phyloP scores from a whole-genome alignment of 768 basidiomycete genomes.

The Tylopilus intermedius region DNA sequence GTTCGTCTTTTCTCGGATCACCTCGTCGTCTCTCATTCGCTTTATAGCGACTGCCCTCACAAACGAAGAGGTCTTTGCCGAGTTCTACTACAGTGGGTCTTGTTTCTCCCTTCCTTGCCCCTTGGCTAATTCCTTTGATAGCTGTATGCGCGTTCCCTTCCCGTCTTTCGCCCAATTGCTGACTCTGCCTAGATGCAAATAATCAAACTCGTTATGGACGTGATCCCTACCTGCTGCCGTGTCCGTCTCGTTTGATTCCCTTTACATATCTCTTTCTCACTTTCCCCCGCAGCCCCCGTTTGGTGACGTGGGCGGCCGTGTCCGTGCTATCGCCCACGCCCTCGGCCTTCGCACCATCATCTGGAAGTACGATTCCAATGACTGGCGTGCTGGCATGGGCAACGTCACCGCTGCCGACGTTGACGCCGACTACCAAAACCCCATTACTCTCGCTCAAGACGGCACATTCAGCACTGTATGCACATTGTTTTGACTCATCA shows the following conservation, averaged over 20 bases:
- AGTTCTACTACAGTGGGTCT: slow-evolving; percentile 65
- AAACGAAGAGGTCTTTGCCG: slow-evolving; percentile 68
- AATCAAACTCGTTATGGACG: slow-evolving; percentile 50
- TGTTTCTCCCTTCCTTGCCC: neutral
- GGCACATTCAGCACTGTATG: slow-evolving; percentile 40
- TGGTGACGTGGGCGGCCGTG: slow-evolving; percentile 71
- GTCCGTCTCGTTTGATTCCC: slow-evolving; percentile 27
- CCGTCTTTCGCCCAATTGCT: neutral
- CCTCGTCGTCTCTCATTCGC: neutral
- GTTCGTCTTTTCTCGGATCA: slow-evolving; percentile 27
- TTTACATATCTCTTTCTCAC: neutral
- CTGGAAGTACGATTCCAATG: slow-evolving; percentile 67
- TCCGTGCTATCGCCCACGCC: slow-evolving; percentile 62
- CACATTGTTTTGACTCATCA: neutral
- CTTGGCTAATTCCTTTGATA: slow-evolving; percentile 10
- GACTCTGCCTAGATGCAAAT: slow-evolving; percentile 37
- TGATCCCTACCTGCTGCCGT: slow-evolving; percentile 60
- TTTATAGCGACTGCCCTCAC: slow-evolving; percentile 50
- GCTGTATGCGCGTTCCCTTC: slow-evolving; percentile 17
- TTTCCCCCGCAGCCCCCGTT: slow-evolving; percentile 45
- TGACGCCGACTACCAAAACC: slow-evolving; percentile 48
- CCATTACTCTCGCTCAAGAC: slow-evolving; percentile 43
- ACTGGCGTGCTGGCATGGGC: slow-evolving; percentile 62
- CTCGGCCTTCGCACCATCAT: slow-evolving; percentile 69
- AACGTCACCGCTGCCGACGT: slow-evolving; percentile 42